Base-by-base conservation (phyloP, 768 basidiomycete genomes). In the Mycena filopes region DNA sequence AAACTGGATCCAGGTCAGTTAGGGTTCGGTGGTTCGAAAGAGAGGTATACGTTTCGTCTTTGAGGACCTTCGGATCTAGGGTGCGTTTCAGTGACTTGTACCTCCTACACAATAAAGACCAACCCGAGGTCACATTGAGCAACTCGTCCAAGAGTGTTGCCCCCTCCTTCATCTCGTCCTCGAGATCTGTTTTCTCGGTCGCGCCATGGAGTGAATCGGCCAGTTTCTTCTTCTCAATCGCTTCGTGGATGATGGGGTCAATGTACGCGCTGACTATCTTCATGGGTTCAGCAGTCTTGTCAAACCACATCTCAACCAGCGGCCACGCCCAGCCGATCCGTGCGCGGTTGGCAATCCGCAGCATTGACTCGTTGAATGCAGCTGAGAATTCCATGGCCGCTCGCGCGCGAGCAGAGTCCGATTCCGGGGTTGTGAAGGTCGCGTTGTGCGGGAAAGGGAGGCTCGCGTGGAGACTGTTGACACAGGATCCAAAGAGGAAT, bases 401-500 rank as follows among this genome's bases (percentile, higher is more conserved):
- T 21, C 76, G 73, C 5, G 77, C 73, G 10, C 73, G 68, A 0
- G 74, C 67, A 6, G 74, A 68, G 5, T 61, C 65, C 6, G 72
- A 67, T 15, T 73, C 69, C 9, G 70, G 48, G 1, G 78, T 62
- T 40, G 74, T 45, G 47, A 70, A 73, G 10, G 71, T 25, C 13
- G 75, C 76, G 45, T 84, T 81, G 71, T 80, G 77, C 0, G 88
- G 87, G 62, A 85, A 87, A 12, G 86, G 86, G 16, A 90, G 76
- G 16, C 79, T 80, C 3, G 82, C 81, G 4, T 79, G 74, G 33
- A 90, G 83, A 61, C 80, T 83, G 61, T 89, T 75, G 3, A 89
- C 85, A 68, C 84, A 85, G 54, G 77, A 78, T 3, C 89, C 89
- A 57, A 90, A 89, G 38, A 91, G 81, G 70, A 89, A 89, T 59